Evolutionary conservation across 805 yeast species (phyloP), one percentile per base, ranked within the genome.

Genomic region (Cyberlindnera euphorbiiphila): DNA sequence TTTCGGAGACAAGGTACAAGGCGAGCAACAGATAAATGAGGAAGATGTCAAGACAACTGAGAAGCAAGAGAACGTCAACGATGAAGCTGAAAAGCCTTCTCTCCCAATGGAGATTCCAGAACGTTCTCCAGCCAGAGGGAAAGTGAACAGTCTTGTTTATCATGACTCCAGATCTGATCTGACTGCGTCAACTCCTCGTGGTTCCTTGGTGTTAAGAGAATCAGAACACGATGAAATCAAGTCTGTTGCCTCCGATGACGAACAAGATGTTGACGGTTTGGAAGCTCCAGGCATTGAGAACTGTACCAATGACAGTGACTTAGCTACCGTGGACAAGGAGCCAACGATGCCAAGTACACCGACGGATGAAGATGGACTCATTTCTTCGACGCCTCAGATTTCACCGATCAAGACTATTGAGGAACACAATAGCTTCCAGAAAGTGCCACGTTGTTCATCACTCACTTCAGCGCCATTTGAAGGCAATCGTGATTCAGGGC

Each of bases 301-400:
- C 18, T 30, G 41, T 3, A 28, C 35, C 13, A 39, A 44, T 17
- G 22, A 29, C 9, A 51, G 47, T 34, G 46, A 41, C 16, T 2
- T 29, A 4, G 25, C 43, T 3, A 19, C 32, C 8, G 25, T 13
- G 15, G 42, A 22, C 7, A 34, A 46, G 32, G 58, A 52, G 20
- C 57, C 60, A 25, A 34, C 45, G 32, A 57, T 51, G 20, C 57
- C 60, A 25, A 38, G 34, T n/a, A 55, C 58, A 1, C 60, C 60
- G 18, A 46, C 56, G 2, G 20, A 36, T 3, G 40, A 43, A 4
- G 50, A 50, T 14, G 54, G 48, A 4, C 21, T 51, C n/a, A 50
- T 54, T 8, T 51, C 56, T 17, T 49, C 56, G 1, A 53, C 56
- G 1, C 56, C 56, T 20, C 51, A 48, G 25, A 41, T 45, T 3